Conservation (phyloP, 2,329 filamentous ascomycete genomes). For the Lachnellula hyalina region DNA sequence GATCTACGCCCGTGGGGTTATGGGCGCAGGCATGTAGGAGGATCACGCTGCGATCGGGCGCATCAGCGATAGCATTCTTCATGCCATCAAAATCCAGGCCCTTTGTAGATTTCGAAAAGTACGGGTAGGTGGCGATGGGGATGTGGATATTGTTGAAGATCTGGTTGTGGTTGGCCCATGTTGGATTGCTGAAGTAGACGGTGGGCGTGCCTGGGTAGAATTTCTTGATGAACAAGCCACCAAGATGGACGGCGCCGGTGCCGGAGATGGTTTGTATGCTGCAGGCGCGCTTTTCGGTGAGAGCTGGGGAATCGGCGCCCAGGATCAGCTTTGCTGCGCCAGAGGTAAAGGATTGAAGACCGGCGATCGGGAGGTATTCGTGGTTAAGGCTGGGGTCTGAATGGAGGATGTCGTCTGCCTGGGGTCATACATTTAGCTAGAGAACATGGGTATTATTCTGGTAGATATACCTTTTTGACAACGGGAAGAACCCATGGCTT, state of each 20-base stretch:
- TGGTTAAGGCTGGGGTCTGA: constrained; percentile 90
- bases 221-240: constrained; percentile 85
- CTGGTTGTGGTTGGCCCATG: constrained; percentile 98
- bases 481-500: constrained; percentile 98
- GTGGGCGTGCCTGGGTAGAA: constrained; percentile 75
- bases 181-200: constrained; percentile 90
- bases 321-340: constrained; percentile 90
- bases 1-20: constrained; percentile 96
- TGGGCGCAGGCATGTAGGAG: constrained; percentile 94
- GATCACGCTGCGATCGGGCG: constrained; percentile 77
- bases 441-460: constrained; percentile 24
- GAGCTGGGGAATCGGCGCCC: constrained; percentile 70
- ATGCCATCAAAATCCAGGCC: constrained; percentile 91
- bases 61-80: constrained; percentile 62
- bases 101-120: constrained; percentile 85
- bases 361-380: constrained; percentile 96
- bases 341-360: constrained; percentile 75
- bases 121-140: constrained; percentile 77
- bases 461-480: constrained; percentile 92
- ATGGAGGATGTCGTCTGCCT: constrained; percentile 88
- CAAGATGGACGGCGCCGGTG: constrained; percentile 90
- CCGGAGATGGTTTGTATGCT: constrained; percentile 95
- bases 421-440: constrained; percentile 13
- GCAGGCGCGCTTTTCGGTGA: constrained; percentile 73
- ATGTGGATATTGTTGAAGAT: constrained; percentile 92